Base-by-base conservation (phyloP, 2,329 filamentous ascomycete species). In the Acrocalymma vagum region DNA sequence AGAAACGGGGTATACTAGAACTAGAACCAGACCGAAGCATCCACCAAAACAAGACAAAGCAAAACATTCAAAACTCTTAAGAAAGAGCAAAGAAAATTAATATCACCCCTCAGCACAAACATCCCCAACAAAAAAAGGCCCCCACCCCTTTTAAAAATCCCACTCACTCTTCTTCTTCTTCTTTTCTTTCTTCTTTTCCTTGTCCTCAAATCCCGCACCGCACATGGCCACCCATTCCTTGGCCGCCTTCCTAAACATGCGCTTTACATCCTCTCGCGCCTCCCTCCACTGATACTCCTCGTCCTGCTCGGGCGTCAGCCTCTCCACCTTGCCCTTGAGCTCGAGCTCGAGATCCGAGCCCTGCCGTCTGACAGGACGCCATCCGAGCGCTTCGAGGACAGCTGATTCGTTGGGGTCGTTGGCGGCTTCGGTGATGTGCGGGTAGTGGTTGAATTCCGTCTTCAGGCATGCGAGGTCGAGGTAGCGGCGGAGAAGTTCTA, bases 341-440 rank as follows among this genome's bases (percentile, higher is more conserved):
- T 72, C 71, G 60, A 75, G 37, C 68, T 74, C 53, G 43, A 63
- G 25, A 51, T 65, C 48, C 34, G 55, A 6, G 48, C 63, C 27
- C 45, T 30, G 54, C n/a, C 60, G 54, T 21, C 60, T 52, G 35
- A 57, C 68, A 3, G 73, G 71, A 5, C 52, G 54, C 73, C 74
- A 77, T 0, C 72, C 74, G 28, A 76, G 73, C 0, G 72, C 71
- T 21, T 72, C 61, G 11, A 76, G 48, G 5, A 73, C 65, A 9
- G 73, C 62, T 7, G 53, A 67, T 46, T 75, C 72, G 2, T 64
- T 69, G 4, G 61, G 45, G 8, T 59, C 47, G 7, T 53, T 58
- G 15, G 51, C 51, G 9, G 45, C 36, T 7, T 42, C 37, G 10
- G 51, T 35, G 26, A 56, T 40, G 1, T 64, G 62, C 5, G 52